Evolutionary conservation across 495 filamentous ascomycete species (phyloP).

Genomic region (Tetracladium marchalianum): DNA sequence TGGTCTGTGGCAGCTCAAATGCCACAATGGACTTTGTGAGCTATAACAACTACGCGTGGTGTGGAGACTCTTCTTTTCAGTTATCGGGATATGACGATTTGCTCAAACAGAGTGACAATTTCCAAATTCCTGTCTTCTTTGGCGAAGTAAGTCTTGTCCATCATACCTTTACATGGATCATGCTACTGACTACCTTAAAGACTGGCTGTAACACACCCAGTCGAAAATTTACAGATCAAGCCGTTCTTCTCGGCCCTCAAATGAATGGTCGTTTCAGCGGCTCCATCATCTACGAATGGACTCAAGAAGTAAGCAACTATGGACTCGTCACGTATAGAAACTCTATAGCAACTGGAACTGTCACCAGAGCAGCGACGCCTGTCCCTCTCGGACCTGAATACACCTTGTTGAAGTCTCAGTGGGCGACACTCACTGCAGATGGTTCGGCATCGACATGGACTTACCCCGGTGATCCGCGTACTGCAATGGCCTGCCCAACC

Average conservation of each 20-base stretch:
- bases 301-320: constrained; percentile 73
- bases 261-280: constrained; percentile 75
- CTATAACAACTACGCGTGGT: constrained; percentile 99
- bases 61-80: constrained; percentile 65
- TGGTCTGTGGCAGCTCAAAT: constrained; percentile 67
- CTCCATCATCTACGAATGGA: constrained; percentile 82
- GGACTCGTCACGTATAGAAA: constrained; percentile 72
- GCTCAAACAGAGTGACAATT: constrained; percentile 74
- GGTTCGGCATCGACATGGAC: constrained; percentile 53
- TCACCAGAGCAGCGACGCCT: constrained; percentile 57
- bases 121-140: constrained; percentile 90
- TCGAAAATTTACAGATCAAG: constrained; percentile 66
- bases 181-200: constrained; percentile 28
- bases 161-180: too few relatives aligned
- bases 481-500: constrained; percentile 55
- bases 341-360: too few relatives aligned
- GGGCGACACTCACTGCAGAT: too few relatives aligned
- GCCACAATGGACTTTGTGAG: constrained; percentile 89
- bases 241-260: constrained; percentile 58
- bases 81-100: constrained; percentile 69
- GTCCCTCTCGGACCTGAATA: constrained; percentile 67
- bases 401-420: constrained; percentile 58
- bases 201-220: constrained; percentile 64
- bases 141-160: constrained; percentile 43
- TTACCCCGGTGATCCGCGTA: constrained; percentile 20